Conservation (phyloP, 768 basidiomycete genomes). For the Polyporus arcularius region DNA sequence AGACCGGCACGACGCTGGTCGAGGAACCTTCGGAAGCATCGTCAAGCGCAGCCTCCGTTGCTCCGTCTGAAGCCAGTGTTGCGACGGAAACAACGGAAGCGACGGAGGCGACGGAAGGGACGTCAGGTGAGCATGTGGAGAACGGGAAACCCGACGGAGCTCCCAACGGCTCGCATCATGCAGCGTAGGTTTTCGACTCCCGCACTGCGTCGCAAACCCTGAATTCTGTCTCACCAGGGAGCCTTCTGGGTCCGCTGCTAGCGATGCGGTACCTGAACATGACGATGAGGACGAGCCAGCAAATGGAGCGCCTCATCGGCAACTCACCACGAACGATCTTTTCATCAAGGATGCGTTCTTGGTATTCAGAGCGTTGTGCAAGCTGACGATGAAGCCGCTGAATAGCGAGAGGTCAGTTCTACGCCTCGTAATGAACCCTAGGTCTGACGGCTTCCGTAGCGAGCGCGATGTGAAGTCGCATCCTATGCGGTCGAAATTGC, state of each 20-base stretch:
- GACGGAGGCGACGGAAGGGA: slow-evolving; percentile 1
- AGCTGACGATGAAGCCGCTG: slow-evolving; percentile 96
- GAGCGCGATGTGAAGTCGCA: slow-evolving; percentile 96
- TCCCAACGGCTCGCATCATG: slow-evolving; percentile 6
- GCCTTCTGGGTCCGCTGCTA: slow-evolving; percentile 20
- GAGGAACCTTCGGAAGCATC: slow-evolving; percentile 2
- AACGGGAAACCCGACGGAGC: slow-evolving; percentile 1
- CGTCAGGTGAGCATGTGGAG: slow-evolving; percentile 4
- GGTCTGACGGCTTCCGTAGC: slow-evolving; percentile 42
- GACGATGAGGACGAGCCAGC: slow-evolving; percentile 23
- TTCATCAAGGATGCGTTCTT: slow-evolving; percentile 98
- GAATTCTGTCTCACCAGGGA: not conserved
- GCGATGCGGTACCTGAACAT: slow-evolving; percentile 16
- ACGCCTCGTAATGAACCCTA: not conserved
- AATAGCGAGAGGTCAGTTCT: slow-evolving; percentile 81
- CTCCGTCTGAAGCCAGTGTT: not conserved
- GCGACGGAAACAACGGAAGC: not conserved
- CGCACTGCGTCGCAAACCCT: not conserved
- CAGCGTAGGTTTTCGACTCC: slow-evolving; percentile 11
- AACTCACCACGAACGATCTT: slow-evolving; percentile 78
- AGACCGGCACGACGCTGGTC: slow-evolving; percentile 15
- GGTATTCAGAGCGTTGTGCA: slow-evolving; percentile 95
- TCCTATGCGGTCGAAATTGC: slow-evolving; percentile 94
- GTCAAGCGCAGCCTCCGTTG: not conserved
- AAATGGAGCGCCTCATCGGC: slow-evolving; percentile 28